These are phyloP conservation scores for Ganoderma lingzhi DNA, from an alignment of 1,284 basidiomycete genomes.

Conservation along the genomic window DNA sequence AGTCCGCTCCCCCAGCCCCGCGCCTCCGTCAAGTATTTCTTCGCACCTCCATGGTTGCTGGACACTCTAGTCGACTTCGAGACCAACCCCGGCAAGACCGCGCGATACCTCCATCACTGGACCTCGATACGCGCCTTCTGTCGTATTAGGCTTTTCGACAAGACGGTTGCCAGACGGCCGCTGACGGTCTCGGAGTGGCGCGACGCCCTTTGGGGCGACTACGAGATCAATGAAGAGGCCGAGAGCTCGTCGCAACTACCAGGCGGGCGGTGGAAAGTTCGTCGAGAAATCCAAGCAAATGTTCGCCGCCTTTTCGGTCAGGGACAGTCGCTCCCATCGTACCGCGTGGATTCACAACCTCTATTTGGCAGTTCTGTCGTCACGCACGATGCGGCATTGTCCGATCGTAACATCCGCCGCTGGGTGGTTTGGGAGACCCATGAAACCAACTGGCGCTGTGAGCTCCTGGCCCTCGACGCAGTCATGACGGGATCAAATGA, in stretches of 20 bases:
- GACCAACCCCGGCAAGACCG: not conserved
- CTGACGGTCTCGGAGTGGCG: conserved; percentile 21
- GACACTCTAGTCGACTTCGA: conserved; percentile 6
- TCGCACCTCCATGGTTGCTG: conserved; percentile 14
- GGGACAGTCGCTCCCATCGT: not conserved
- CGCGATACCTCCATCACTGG: conserved; percentile 11
- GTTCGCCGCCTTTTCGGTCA: conserved; percentile 8
- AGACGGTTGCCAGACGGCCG: conserved; percentile 6
- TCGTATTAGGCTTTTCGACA: conserved; percentile 13
- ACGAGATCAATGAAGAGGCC: conserved; percentile 5
- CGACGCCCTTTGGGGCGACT: conserved; percentile 17
- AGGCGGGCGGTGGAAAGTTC: not conserved
- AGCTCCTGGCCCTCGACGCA: conserved; percentile 15
- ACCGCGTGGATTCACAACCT: not conserved
- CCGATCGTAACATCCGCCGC: not conserved
- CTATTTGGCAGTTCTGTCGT: not conserved
- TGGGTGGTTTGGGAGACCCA: conserved; percentile 9
- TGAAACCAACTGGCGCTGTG: conserved; percentile 18
- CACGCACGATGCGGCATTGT: not conserved
- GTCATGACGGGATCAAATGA: not conserved
- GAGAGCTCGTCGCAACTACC: not conserved
- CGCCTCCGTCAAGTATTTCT: conserved; percentile 9
- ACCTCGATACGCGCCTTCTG: conserved; percentile 15
- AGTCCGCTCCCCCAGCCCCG: conserved; percentile 10
- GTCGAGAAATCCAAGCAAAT: not conserved